phyloP scores from a whole-genome alignment of 371 early-diverging fungal genomes.

The Haplosporangium sp. region DNA sequence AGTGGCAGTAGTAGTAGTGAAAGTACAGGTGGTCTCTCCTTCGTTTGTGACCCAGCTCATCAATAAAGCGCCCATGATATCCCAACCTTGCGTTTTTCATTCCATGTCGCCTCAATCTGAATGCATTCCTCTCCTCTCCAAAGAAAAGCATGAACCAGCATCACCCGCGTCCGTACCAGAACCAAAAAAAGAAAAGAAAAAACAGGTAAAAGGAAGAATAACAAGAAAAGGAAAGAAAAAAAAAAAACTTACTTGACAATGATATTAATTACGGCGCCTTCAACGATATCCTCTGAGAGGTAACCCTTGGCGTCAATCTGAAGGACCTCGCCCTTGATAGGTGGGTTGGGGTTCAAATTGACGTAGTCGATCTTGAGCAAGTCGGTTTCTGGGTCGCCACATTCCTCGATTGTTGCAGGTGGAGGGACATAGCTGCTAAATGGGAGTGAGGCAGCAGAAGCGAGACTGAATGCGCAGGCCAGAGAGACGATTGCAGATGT shows the following conservation, averaged over 20 bases:
- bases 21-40: no score
- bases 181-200: no score
- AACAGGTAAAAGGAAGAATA: not conserved
- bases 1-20: no score
- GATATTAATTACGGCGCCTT: constrained; percentile 63
- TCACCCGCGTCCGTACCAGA: no score
- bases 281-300: constrained; percentile 59
- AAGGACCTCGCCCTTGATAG: constrained; percentile 62
- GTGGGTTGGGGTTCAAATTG: constrained; percentile 67
- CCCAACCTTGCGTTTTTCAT: no score
- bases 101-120: no score
- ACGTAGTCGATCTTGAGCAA: constrained; percentile 57
- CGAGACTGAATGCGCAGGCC: constrained; percentile 33
- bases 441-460: constrained; percentile 15
- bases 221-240: not conserved
- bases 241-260: constrained; percentile 59
- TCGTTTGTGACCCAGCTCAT: no score
- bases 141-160: no score
- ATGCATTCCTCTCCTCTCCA: no score
- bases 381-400: constrained; percentile 27
- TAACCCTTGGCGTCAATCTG: constrained; percentile 64
- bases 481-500: constrained; percentile 31
- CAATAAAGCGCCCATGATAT: no score
- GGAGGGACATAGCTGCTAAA: constrained; percentile 8
- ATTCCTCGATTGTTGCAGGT: constrained; percentile 28